Conservation (phyloP, 2,329 filamentous ascomycete genomes). For the Fusarium sp. region DNA sequence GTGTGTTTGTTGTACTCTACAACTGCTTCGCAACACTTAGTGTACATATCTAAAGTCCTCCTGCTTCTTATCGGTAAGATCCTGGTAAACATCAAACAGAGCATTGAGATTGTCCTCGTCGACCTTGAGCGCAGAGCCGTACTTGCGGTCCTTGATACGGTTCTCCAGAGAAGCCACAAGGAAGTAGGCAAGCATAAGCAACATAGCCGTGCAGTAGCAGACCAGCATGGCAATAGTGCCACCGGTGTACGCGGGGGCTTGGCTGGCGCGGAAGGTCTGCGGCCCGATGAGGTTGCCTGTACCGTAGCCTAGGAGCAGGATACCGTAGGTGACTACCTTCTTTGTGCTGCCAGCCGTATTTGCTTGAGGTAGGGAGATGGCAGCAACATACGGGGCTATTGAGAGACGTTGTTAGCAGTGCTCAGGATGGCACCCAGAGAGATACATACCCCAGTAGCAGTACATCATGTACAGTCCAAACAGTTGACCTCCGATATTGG, state of each 20-base stretch:
- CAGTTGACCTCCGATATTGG: not conserved
- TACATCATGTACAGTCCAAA: not conserved
- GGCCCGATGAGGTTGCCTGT: constrained; percentile 51
- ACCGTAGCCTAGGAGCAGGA: constrained; percentile 55
- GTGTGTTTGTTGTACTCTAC: not conserved
- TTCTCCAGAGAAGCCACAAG: constrained; percentile 4
- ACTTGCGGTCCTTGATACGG: constrained; percentile 17
- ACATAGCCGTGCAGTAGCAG: constrained; percentile 1
- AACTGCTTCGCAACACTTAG: not conserved
- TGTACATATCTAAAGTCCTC: constrained; percentile 31
- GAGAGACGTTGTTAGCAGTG: not conserved
- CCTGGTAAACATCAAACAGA: constrained; percentile 13
- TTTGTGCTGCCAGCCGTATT: constrained; percentile 49
- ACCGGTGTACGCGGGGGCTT: constrained; percentile 45
- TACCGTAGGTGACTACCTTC: constrained; percentile 52
- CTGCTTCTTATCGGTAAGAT: constrained; percentile 30
- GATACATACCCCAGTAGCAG: not conserved
- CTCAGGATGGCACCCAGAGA: not conserved
- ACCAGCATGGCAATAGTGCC: constrained; percentile 5
- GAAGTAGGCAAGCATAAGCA: not conserved
- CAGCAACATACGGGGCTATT: not conserved
- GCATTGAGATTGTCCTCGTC: constrained; percentile 7
- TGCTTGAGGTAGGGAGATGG: constrained; percentile 6
- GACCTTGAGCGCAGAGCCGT: constrained; percentile 25
- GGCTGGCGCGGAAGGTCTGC: constrained; percentile 47